Conservation (phyloP, 257 asterid species). For the Misopates orontium region DNA sequence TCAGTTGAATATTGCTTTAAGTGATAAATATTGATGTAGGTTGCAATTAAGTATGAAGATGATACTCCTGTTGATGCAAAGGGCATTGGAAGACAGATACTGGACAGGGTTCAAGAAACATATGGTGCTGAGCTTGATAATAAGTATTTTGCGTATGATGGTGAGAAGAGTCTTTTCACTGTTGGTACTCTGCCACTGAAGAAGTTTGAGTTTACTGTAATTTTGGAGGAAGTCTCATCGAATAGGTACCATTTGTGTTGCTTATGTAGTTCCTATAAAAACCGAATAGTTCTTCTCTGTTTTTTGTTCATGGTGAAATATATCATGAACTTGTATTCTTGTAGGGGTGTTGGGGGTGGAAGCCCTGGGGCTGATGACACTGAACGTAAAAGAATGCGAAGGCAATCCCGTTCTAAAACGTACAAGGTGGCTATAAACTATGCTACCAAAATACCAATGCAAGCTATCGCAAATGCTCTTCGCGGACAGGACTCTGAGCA, state of each 20-base stretch:
- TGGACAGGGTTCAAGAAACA: constrained; percentile 48
- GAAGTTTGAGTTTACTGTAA: constrained; percentile 57
- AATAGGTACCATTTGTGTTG: constrained; percentile 34
- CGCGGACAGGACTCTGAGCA: constrained; percentile 63
- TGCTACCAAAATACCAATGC: constrained; percentile 65
- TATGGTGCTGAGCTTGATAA: constrained; percentile 46
- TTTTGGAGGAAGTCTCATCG: constrained; percentile 47
- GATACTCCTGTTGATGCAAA: constrained; percentile 58
- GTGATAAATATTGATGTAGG: constrained; percentile 32
- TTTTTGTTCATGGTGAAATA: background rate
- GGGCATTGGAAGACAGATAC: constrained; percentile 55
- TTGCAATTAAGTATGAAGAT: constrained; percentile 57
- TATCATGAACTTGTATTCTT: background rate
- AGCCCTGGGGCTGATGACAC: constrained; percentile 41
- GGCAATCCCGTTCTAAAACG: constrained; percentile 46
- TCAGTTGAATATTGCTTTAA: background rate
- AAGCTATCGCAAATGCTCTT: constrained; percentile 52
- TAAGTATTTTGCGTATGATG: constrained; percentile 65
- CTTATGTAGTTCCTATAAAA: background rate
- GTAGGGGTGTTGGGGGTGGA: constrained; percentile 39
- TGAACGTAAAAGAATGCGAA: constrained; percentile 49
- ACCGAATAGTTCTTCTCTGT: background rate
- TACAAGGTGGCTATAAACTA: constrained; percentile 57
- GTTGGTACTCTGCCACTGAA: constrained; percentile 66
- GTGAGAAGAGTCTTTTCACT: constrained; percentile 66